These are phyloP conservation scores for Nicotiana undulata DNA, from an alignment of 257 asterid species.

Conservation along the genomic window DNA sequence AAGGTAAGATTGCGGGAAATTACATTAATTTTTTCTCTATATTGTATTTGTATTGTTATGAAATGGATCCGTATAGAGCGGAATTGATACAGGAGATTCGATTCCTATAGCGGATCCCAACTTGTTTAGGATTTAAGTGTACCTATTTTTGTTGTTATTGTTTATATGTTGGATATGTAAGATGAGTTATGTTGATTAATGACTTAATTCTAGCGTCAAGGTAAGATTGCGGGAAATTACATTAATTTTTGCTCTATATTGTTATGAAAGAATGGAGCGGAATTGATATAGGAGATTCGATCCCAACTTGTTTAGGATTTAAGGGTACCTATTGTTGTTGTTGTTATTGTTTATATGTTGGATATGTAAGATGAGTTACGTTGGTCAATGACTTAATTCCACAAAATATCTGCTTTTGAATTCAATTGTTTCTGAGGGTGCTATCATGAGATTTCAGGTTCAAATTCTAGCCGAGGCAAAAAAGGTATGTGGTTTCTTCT, in stretches of 20 bases:
- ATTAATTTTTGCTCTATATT: not conserved
- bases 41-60: not conserved
- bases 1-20: slow-evolving; percentile 30
- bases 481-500: no score
- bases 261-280: not conserved
- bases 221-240: slow-evolving; percentile 17
- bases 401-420: not conserved
- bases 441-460: no score
- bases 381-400: not conserved
- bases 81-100: not conserved
- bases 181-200: no score
- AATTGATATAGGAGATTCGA: not conserved
- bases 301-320: not conserved
- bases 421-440: not conserved
- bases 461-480: no score
- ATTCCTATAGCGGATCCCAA: not conserved
- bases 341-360: not conserved
- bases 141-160: no score
- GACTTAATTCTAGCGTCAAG: no score
- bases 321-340: not conserved
- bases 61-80: not conserved
- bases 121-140: not conserved
- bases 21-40: not conserved
- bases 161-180: no score
- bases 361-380: not conserved